phyloP scores from a whole-genome alignment of 306 rosid species.

The Trifolium pratense region DNA sequence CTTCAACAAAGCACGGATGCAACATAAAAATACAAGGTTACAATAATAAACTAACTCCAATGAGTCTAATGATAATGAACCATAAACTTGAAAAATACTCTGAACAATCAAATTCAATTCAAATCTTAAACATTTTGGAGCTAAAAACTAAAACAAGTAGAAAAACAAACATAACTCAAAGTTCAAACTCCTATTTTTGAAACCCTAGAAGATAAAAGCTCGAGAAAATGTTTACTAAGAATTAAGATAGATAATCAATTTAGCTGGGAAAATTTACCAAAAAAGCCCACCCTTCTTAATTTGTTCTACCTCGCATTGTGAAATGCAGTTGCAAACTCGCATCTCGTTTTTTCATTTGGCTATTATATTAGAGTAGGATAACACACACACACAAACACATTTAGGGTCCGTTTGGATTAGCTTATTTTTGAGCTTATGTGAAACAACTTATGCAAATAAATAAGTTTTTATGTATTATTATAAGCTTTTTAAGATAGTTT shows the following conservation, averaged over 20 bases:
- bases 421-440: too few relatives aligned
- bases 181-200: constrained; percentile 6
- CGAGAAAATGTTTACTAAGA: neutral
- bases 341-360: neutral
- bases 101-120: neutral
- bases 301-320: neutral
- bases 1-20: constrained; percentile 21
- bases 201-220: neutral
- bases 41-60: neutral
- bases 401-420: too few relatives aligned
- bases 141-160: neutral
- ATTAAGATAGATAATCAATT: neutral
- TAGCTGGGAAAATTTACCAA: neutral
- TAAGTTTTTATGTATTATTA: too few relatives aligned
- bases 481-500: too few relatives aligned
- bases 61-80: neutral
- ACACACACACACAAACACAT: neutral
- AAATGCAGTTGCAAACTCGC: constrained; percentile 19
- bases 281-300: constrained; percentile 8
- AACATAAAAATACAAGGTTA: neutral
- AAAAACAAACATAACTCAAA: constrained; percentile 8
- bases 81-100: neutral
- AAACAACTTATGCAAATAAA: too few relatives aligned
- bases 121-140: neutral
- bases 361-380: neutral